Percentiles rank a stretch among this genome's conserved stretches.
phyloP scores from a whole-genome alignment of 371 early-diverging fungal species.

The Mortierella polycephala region DNA sequence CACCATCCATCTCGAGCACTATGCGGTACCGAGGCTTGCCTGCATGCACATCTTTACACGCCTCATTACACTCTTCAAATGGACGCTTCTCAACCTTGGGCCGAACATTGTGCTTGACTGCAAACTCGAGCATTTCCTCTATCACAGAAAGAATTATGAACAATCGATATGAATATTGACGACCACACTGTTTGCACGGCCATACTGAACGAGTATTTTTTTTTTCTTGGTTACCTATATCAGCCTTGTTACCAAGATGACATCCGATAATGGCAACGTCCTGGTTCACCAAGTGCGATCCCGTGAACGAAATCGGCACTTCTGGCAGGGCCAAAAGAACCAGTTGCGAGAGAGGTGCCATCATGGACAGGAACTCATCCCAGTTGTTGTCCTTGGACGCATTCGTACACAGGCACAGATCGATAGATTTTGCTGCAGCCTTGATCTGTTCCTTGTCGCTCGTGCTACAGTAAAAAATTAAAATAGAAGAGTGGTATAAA shows the following conservation, averaged over 20 bases:
- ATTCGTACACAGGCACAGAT: constrained; percentile 68
- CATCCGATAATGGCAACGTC: constrained; percentile 71
- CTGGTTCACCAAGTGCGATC: constrained; percentile 56
- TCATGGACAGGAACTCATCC: constrained; percentile 30
- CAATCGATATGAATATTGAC: not conserved
- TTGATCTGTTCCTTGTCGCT: constrained; percentile 33
- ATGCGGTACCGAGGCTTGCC: constrained; percentile 19
- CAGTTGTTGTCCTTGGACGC: constrained; percentile 62
- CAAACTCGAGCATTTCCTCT: constrained; percentile 75
- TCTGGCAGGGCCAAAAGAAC: constrained; percentile 78
- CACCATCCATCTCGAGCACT: constrained; percentile 14
- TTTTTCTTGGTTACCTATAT: constrained; percentile 33
- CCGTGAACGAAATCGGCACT: constrained; percentile 57
- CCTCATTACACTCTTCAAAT: constrained; percentile 65
- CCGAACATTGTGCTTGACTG: constrained; percentile 69
- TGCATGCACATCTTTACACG: constrained; percentile 11
- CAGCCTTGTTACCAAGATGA: constrained; percentile 69
- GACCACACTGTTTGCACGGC: not conserved
- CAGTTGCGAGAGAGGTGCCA: constrained; percentile 24
- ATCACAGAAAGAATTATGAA: not conserved
- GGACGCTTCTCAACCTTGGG: constrained; percentile 73
- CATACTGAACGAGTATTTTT: not conserved
- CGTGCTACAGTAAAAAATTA: not conserved
- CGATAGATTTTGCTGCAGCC: constrained; percentile 38
- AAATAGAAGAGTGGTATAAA: too few species aligned